Base-by-base conservation (phyloP, 345 rosid species). In the Citrus sinensis region DNA sequence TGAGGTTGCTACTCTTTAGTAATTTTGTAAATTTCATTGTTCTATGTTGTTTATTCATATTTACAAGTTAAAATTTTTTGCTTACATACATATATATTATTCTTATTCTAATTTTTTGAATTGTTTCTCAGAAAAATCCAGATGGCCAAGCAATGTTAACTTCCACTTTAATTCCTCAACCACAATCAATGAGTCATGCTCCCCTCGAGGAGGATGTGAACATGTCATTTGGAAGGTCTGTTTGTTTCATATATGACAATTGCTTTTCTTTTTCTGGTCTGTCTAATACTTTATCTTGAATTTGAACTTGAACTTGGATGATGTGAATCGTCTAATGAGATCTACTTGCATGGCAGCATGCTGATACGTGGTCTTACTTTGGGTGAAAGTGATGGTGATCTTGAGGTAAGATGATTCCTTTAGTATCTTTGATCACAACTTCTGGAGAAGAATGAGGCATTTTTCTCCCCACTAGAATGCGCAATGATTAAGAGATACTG, bases 211-310 rank as follows among this genome's bases (percentile, higher is more conserved):
- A 93, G 82, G 98, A 97, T 79, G 92, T 92, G 84, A 87, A 92
- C 87, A 84, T 97, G 93, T 94, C 99, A 71, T 97, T 97, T 87
- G 98, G 99, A 90, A 94, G 99, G 99, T 94, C 61, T 64, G 79
- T 77, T 77, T 74, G 37, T 59, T 79, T 30, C 29, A 22, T 70
- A 71, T 73, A 67, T 55, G 67, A 80, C 75, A 72, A 25, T 32
- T 78, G 51, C 30, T 74, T 30, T 73, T 35, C 17, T 69, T 40
- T 74, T 73, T 54, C 16, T 37, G 7, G n/a, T 62, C 62, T 80
- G 24, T 42, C 59, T 63, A 3, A 32, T 39, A 9, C 10, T 67
- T 30, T 66, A 51, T 71, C 74, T 63, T 51, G n/a, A 30, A 70
- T 78, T 63, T 51, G n/a, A 39, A 70, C 37, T 66, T 51, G 32